Evolutionary conservation across 345 rosid species (phyloP).

Genomic region (Fremontodendron californicum): DNA sequence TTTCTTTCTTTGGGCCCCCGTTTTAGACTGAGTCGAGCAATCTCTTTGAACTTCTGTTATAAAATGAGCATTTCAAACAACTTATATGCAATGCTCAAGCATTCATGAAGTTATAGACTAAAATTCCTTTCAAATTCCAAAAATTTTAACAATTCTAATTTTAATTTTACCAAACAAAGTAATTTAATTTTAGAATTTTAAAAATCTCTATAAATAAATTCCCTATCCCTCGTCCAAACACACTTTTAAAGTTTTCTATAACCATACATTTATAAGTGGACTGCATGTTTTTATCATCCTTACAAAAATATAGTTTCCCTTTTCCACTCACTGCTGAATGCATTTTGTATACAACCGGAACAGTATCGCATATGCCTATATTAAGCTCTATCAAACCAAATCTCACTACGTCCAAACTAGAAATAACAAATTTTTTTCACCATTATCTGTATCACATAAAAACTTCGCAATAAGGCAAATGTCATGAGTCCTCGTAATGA

Average conservation of each 20-base stretch:
- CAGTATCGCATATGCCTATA: background rate
- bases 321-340: background rate
- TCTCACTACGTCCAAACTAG: background rate
- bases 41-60: too few species aligned
- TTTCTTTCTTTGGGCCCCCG: background rate
- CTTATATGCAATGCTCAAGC: background rate
- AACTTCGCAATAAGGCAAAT: background rate
- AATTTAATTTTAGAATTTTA: too few species aligned
- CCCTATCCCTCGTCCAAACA: too few species aligned
- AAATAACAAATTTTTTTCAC: background rate
- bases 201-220: too few species aligned
- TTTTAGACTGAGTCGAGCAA: too few species aligned
- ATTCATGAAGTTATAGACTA: background rate
- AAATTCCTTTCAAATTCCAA: too few species aligned
- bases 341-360: background rate
- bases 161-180: too few species aligned
- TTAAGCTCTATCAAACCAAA: background rate
- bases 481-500: constrained; percentile 65
- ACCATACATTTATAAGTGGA: background rate
- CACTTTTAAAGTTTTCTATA: too few species aligned
- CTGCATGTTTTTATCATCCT: background rate
- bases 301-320: background rate
- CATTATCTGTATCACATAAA: background rate
- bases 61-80: too few species aligned
- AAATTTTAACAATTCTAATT: too few species aligned